These are phyloP conservation scores for Evernia prunastri DNA, from an alignment of 495 filamentous ascomycete genomes.

Conservation along the genomic window DNA sequence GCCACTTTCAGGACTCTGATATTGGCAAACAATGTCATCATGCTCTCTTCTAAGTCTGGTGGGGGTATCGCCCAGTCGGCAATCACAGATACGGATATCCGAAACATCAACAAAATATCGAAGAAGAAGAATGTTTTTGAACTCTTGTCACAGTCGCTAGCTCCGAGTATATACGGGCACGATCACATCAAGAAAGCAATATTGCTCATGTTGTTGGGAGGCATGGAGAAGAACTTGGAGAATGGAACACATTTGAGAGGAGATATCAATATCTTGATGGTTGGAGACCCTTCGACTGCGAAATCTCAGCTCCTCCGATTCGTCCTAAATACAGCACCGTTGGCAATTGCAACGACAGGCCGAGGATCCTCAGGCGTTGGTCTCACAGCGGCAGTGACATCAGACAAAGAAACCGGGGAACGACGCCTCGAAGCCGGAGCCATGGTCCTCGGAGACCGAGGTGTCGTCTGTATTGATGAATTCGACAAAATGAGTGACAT, in stretches of 20 bases:
- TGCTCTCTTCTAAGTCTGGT: conserved; percentile 91
- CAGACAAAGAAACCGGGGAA: conserved; percentile 96
- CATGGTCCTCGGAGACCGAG: conserved; percentile 96
- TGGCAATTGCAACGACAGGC: conserved; percentile 96
- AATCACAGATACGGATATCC: conserved; percentile 96
- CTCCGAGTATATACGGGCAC: conserved; percentile 96
- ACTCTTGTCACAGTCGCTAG: conserved; percentile 87
- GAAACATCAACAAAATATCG: conserved; percentile 95
- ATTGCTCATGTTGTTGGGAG: conserved; percentile 91
- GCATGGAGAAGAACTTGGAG: conserved; percentile 97
- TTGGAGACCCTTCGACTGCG: conserved; percentile 96
- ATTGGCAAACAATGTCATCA: conserved; percentile 89
- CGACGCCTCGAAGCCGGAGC: conserved; percentile 92
- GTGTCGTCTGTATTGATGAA: conserved; percentile 98
- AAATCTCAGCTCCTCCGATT: conserved; percentile 98
- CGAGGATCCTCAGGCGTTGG: conserved; percentile 96
- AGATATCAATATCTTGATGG: conserved; percentile 99
- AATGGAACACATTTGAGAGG: conserved; percentile 97
- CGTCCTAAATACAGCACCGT: conserved; percentile 91
- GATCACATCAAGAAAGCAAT: conserved; percentile 99
- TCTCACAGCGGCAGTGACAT: conserved; percentile 93
- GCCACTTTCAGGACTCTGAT: conserved; percentile 90
- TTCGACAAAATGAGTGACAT: conserved; percentile 99
- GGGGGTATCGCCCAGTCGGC: conserved; percentile 86
- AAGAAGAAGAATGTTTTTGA: conserved; percentile 96